Evolutionary conservation across 2,329 filamentous ascomycete genomes (phyloP).

Genomic region (Fusarium sp.): DNA sequence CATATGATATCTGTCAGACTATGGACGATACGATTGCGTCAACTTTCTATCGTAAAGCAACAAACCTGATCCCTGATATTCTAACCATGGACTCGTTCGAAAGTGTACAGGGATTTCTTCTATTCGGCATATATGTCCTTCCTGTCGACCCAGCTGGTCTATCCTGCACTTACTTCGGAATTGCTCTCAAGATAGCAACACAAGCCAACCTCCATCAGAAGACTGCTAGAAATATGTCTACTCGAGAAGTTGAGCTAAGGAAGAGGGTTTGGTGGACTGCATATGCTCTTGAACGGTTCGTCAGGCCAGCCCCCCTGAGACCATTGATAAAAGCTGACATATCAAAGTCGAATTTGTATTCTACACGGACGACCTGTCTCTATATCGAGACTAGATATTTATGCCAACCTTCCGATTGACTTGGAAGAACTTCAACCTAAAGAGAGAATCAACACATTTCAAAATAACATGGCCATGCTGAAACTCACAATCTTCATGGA

Average conservation of each 20-base stretch:
- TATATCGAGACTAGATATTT: slow-evolving; percentile 27
- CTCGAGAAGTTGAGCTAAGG: slow-evolving; percentile 20
- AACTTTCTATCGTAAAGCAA: slow-evolving; percentile 35
- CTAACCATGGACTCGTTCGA: slow-evolving; percentile 32
- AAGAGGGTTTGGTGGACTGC: slow-evolving; percentile 47
- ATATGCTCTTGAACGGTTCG: slow-evolving; percentile 40
- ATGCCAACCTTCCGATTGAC: slow-evolving; percentile 25
- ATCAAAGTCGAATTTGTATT: slow-evolving; percentile 34
- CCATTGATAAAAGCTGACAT: slow-evolving; percentile 2
- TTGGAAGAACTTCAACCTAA: slow-evolving; percentile 27
- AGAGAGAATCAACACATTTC: slow-evolving; percentile 37
- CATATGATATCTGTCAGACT: slow-evolving; percentile 18
- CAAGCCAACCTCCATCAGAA: slow-evolving; percentile 34
- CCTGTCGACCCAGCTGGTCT: slow-evolving; percentile 40
- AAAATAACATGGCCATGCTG: slow-evolving; percentile 34
- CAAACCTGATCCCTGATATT: slow-evolving; percentile 30
- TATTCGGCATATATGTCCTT: slow-evolving; percentile 39
- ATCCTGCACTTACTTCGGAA: slow-evolving; percentile 44
- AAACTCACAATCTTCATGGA: slow-evolving; percentile 43
- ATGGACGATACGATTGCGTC: slow-evolving; percentile 36
- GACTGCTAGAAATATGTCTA: neutral
- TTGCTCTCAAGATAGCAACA: slow-evolving; percentile 40
- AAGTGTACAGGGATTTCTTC: slow-evolving; percentile 41
- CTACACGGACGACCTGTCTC: slow-evolving; percentile 41
- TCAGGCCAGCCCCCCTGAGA: neutral